Evolutionary conservation across 2,329 filamentous ascomycete genomes (phyloP).

Genomic region (Claviceps paspali): DNA sequence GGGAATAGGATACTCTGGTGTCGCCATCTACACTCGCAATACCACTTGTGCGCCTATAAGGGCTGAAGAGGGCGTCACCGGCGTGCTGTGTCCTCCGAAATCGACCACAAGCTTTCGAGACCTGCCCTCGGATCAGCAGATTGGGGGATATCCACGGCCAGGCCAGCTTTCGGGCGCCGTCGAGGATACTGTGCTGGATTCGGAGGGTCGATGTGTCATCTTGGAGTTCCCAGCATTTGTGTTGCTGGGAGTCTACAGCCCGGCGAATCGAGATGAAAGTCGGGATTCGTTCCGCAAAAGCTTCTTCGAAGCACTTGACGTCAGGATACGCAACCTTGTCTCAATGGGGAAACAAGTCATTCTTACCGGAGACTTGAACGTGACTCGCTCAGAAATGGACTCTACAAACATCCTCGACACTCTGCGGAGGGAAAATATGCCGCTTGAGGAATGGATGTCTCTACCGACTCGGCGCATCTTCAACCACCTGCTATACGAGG

Average conservation of each 20-base stretch:
- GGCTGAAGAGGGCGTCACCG: slow-evolving; percentile 88
- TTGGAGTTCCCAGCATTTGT: slow-evolving; percentile 94
- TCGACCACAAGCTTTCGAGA: slow-evolving; percentile 58
- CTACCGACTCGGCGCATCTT: slow-evolving; percentile 60
- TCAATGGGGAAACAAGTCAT: slow-evolving; percentile 72
- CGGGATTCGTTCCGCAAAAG: slow-evolving; percentile 68
- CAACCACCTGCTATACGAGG: slow-evolving; percentile 69
- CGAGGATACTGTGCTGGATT: slow-evolving; percentile 63
- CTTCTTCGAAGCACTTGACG: slow-evolving; percentile 69
- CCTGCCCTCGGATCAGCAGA: slow-evolving; percentile 56
- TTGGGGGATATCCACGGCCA: slow-evolving; percentile 72
- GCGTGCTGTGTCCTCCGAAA: slow-evolving; percentile 59
- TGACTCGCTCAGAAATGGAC: slow-evolving; percentile 54
- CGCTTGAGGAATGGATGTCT: slow-evolving; percentile 56
- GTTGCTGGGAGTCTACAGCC: slow-evolving; percentile 81
- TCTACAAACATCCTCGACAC: slow-evolving; percentile 58
- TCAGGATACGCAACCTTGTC: slow-evolving; percentile 69
- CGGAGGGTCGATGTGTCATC: slow-evolving; percentile 80
- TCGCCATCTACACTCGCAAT: slow-evolving; percentile 89
- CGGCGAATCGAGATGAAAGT: slow-evolving; percentile 72
- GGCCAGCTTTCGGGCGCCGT: slow-evolving; percentile 48
- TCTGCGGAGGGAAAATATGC: slow-evolving; percentile 54
- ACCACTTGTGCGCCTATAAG: slow-evolving; percentile 70
- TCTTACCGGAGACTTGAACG: slow-evolving; percentile 79
- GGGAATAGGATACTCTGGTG: slow-evolving; percentile 82